A percentile compares a stretch with the other conserved stretches of the same genome.
These are phyloP conservation scores for Colletotrichum tofieldiae DNA, from an alignment of 2,329 filamentous ascomycete genomes.

Conservation along the genomic window DNA sequence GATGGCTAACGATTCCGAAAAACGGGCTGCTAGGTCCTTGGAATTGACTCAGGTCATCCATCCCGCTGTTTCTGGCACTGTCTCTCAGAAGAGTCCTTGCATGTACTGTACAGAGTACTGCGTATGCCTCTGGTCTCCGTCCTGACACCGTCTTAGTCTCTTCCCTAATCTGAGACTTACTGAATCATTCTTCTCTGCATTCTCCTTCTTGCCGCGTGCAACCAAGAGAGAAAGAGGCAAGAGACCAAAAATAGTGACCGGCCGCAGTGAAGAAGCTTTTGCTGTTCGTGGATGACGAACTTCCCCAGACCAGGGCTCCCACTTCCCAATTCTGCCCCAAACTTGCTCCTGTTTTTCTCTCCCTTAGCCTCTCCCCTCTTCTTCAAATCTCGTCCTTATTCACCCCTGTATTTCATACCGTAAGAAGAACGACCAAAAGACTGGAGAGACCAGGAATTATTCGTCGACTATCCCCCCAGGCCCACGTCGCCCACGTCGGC, in stretches of 20 bases:
- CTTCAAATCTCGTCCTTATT: neutral
- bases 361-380: neutral
- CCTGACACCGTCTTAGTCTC: constrained; percentile 10
- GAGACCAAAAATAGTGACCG: constrained; percentile 19
- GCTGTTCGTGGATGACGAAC: constrained; percentile 31
- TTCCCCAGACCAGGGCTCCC: constrained; percentile 19
- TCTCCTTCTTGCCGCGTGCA: constrained; percentile 7
- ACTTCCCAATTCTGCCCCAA: constrained; percentile 14
- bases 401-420: constrained; percentile 5
- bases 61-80: constrained; percentile 32
- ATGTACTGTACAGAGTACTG: neutral
- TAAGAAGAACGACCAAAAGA: constrained; percentile 14
- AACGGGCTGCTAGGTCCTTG: constrained; percentile 29
- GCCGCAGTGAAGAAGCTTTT: constrained; percentile 37
- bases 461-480: constrained; percentile 1
- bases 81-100: neutral
- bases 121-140: constrained; percentile 18
- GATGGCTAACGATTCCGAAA: constrained; percentile 37
- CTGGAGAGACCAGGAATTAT: constrained; percentile 5
- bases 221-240: constrained; percentile 6
- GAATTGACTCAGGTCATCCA: constrained; percentile 40
- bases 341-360: neutral
- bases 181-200: constrained; percentile 23
- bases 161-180: constrained; percentile 14
- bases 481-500: constrained; percentile 14